A percentile compares a stretch with the other conserved stretches of the same genome.
Conservation (phyloP, 1,139 yeast genomes). For the Yamadazyma mexicana region DNA sequence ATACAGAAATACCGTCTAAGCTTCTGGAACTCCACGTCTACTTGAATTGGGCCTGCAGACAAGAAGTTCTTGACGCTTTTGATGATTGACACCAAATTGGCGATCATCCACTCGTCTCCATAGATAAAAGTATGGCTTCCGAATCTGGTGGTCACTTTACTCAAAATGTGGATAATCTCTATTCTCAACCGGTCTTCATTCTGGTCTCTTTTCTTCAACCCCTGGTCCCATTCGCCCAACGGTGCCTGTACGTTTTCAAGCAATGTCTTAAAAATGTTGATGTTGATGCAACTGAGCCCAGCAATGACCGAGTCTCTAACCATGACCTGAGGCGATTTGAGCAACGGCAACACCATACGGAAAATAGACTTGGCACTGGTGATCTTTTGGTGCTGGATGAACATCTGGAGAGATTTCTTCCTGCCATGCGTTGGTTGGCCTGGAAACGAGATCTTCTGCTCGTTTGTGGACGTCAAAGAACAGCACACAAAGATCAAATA, state of each 20-base stretch:
- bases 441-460: constrained; percentile 72
- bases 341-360: constrained; percentile 79
- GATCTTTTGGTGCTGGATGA: constrained; percentile 86
- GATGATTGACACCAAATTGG: constrained; percentile 62
- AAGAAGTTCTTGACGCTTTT: constrained; percentile 67
- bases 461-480: constrained; percentile 85
- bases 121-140: constrained; percentile 51
- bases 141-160: constrained; percentile 67
- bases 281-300: constrained; percentile 86
- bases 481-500: constrained; percentile 90
- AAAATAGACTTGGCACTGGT: constrained; percentile 92
- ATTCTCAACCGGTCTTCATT: constrained; percentile 59
- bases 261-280: constrained; percentile 81
- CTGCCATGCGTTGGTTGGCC: constrained; percentile 59
- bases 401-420: constrained; percentile 73
- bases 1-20: constrained; percentile 81
- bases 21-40: constrained; percentile 70
- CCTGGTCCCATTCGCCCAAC: constrained; percentile 59
- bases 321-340: constrained; percentile 68
- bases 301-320: constrained; percentile 83
- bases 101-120: constrained; percentile 69
- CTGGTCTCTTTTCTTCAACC: constrained; percentile 28
- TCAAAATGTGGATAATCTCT: constrained; percentile 76
- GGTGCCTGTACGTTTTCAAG: constrained; percentile 74
- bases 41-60: constrained; percentile 58